Conservation (phyloP, 352 stramenopile genomes). For the Phytophthora palmivora region DNA sequence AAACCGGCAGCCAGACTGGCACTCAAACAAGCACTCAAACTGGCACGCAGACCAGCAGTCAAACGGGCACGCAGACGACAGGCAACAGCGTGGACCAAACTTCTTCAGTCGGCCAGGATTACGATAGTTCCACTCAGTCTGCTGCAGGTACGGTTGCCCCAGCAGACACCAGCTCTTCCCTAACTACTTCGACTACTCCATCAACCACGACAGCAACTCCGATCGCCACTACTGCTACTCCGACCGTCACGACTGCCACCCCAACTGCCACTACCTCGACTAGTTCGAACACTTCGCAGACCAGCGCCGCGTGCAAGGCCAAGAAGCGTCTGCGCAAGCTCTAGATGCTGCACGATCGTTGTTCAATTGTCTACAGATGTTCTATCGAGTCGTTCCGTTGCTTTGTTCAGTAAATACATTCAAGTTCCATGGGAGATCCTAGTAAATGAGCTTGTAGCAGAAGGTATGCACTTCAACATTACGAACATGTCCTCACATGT, state of each 20-base stretch:
- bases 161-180: slow-evolving; percentile 15
- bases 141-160: slow-evolving; percentile 25
- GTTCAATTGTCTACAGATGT: not conserved
- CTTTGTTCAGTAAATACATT: too few relatives aligned
- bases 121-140: slow-evolving; percentile 24
- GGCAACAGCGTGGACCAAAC: slow-evolving; percentile 20
- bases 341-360: slow-evolving; percentile 10
- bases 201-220: slow-evolving; percentile 13
- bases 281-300: slow-evolving; percentile 12
- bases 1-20: too few relatives aligned
- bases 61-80: slow-evolving; percentile 17
- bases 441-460: not conserved
- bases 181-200: slow-evolving; percentile 12
- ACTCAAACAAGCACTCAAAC: too few relatives aligned
- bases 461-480: not conserved
- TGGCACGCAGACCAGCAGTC: too few relatives aligned
- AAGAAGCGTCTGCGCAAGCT: slow-evolving; percentile 37
- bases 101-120: slow-evolving; percentile 13
- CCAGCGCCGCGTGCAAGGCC: slow-evolving; percentile 20
- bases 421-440: not conserved
- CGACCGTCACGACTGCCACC: slow-evolving; percentile 9
- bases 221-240: slow-evolving; percentile 7
- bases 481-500: slow-evolving; percentile 2
- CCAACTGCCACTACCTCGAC: slow-evolving; percentile 10
- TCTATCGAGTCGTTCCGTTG: too few relatives aligned